Evolutionary conservation across 768 basidiomycete species (phyloP), one percentile per base, ranked within the genome.

Genomic region (Podaxis rugospora): DNA sequence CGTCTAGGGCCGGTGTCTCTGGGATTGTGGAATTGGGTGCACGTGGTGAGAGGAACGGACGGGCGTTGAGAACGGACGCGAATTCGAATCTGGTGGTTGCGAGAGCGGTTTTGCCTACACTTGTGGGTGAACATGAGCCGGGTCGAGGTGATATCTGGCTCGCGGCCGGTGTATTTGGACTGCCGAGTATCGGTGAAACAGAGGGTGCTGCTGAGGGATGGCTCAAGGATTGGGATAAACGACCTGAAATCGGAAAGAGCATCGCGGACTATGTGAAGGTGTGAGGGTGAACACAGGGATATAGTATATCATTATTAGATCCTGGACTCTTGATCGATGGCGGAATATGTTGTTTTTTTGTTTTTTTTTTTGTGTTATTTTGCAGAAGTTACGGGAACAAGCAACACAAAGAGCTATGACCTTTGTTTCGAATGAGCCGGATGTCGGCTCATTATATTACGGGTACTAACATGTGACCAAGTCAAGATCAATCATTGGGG

Each of bases 51-150:
- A 69, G 77, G 49, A 67, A 62, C 51, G 78, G 75, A 2, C 65
- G 67, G 57, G 82, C 83, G n/a, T 68, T 89, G 13, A 77, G 87
- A 44, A 83, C 83, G 27, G 89, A 92, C 68, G 84, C 89, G 36
- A 90, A 92, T 71, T 80, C 87, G 36, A 90, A 89, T 68, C 70
- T 90, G 67, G 81, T 90, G 63, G 83, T 82, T 36, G 78, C 88
- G 2, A 76, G 88, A 21, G 85, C 88, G 37, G 80, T 88, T n/a
- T 69, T 90, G 60, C 88, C 88, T 4, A 87, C 86, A 42, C 76
- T 90, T 49, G 63, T 82, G 53, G 83, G 77, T 1, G 75, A 78
- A 44, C 79, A 85, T 60, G 68, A 70, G 16, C 66, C 70, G n/a
- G 68, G 72, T 3, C 74, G 72, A 3, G 62, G 64, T 27, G 80